Conservation (phyloP, 306 rosid genomes). For the Leucaena leucocephala region DNA sequence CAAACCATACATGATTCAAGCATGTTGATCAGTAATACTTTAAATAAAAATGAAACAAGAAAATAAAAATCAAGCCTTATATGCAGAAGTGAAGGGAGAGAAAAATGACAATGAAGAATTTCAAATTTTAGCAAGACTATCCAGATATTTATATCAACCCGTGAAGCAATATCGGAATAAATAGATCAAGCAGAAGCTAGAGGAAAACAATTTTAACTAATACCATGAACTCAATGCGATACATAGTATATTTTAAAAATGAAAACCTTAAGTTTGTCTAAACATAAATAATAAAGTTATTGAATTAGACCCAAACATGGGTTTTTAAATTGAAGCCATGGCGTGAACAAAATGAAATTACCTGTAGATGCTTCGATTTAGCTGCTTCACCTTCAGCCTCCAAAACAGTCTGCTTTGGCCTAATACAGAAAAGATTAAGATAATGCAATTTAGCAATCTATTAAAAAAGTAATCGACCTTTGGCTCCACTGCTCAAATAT, state of each 20-base stretch:
- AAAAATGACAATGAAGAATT: conserved; percentile 13
- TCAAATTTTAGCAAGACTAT: not conserved
- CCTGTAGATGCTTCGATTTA: conserved; percentile 68
- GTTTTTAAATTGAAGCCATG: conserved; percentile 22
- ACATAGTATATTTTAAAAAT: conserved; percentile 24
- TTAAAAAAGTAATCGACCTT: conserved; percentile 17
- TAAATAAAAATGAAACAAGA: not conserved
- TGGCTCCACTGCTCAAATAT: conserved; percentile 8
- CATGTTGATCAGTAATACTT: not conserved
- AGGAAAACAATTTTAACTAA: conserved; percentile 21
- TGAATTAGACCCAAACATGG: conserved; percentile 9
- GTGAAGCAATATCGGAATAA: not conserved
- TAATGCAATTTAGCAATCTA: conserved; percentile 21
- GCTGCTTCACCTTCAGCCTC: conserved; percentile 96
- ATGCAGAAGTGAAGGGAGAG: conserved; percentile 14
- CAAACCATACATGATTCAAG: not conserved
- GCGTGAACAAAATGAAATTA: conserved; percentile 32
- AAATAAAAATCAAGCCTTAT: not conserved
- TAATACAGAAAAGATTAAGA: conserved; percentile 40
- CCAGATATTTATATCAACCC: conserved; percentile 15
- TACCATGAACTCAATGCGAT: conserved; percentile 26
- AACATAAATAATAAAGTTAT: not conserved
- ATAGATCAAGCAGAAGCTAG: not conserved
- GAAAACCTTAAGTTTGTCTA: conserved; percentile 15
- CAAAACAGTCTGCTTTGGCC: conserved; percentile 91